Evolutionary conservation across 176 grass and related monocot species (phyloP).

Genomic region (Oryza longistaminata): DNA sequence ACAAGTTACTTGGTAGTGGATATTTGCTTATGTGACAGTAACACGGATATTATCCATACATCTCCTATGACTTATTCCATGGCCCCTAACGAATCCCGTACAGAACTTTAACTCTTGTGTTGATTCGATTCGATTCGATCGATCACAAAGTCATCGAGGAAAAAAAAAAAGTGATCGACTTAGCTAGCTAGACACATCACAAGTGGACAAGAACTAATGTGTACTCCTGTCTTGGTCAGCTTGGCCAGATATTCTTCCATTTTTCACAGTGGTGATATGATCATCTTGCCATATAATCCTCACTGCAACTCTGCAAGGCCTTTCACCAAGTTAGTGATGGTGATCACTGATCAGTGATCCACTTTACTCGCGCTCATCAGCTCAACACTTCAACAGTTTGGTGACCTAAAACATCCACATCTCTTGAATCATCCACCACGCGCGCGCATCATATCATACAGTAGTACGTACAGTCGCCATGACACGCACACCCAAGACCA

Average conservation of each 20-base stretch:
- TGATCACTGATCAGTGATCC: background rate
- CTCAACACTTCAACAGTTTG: background rate
- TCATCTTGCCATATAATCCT: background rate
- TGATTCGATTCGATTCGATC: background rate
- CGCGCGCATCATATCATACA: background rate
- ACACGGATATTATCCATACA: background rate
- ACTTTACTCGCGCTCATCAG: background rate
- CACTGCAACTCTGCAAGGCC: background rate
- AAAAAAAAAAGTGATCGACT: background rate
- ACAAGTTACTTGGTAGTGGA: background rate
- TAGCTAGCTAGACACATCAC: background rate
- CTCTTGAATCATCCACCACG: background rate
- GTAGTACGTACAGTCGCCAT: too few species aligned
- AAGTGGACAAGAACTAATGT: background rate
- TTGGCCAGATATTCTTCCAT: background rate
- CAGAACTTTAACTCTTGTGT: background rate
- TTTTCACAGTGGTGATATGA: background rate
- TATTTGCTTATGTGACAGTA: background rate
- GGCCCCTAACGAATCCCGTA: background rate
- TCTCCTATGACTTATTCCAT: background rate
- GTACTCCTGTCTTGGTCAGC: background rate
- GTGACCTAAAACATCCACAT: background rate
- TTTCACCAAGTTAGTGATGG: background rate
- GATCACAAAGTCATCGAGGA: background rate
- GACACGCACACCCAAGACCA: background rate